Conservation (phyloP, 768 basidiomycete genomes). For the Boletus patriciae region DNA sequence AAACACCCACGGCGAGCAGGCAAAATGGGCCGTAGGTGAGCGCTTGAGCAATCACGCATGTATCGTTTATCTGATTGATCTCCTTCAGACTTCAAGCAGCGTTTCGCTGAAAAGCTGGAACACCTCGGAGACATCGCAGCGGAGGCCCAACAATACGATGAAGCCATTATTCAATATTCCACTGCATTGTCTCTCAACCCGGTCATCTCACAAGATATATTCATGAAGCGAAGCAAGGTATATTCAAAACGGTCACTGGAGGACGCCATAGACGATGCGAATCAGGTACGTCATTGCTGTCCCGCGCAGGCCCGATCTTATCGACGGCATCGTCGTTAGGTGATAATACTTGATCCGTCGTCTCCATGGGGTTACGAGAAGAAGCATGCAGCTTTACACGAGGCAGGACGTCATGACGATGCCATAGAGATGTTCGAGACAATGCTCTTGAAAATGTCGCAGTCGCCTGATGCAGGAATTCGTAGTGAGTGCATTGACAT, state of each 20-base stretch:
- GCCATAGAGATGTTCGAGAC: neutral
- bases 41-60: too few species aligned
- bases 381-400: neutral
- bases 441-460: slow-evolving; percentile 2
- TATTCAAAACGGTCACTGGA: neutral
- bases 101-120: neutral
- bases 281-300: neutral
- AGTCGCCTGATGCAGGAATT: neutral
- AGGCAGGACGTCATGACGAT: neutral
- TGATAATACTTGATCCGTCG: neutral
- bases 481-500: neutral
- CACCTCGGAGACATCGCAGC: neutral
- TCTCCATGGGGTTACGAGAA: neutral
- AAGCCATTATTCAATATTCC: neutral
- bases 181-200: neutral
- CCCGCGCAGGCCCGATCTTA: neutral
- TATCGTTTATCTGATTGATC: neutral
- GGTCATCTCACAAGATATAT: neutral
- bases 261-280: neutral
- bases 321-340: neutral
- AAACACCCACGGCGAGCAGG: neutral
- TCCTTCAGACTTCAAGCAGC: neutral
- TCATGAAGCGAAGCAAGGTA: neutral
- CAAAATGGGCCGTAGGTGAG: neutral
- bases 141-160: neutral